Conservation (phyloP, 2,329 filamentous ascomycete genomes). For the Paraphaeosphaeria minitans region DNA sequence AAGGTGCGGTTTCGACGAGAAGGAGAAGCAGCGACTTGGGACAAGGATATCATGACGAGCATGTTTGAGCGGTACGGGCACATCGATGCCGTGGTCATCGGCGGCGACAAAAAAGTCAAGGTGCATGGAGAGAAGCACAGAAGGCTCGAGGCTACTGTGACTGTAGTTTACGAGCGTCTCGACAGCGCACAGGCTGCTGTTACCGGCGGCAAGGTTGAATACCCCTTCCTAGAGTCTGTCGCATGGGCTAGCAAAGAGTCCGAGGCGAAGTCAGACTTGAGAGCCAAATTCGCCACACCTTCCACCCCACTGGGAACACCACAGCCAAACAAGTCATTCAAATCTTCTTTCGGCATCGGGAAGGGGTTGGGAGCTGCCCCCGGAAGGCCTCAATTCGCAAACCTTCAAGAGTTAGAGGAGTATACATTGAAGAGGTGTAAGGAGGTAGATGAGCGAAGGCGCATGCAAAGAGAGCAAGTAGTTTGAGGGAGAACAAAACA, state of each 20-base stretch:
- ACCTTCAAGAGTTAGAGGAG: conserved; percentile 51
- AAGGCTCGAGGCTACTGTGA: conserved; percentile 57
- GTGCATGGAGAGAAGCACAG: conserved; percentile 57
- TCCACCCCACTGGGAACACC: conserved; percentile 37
- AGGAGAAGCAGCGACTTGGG: conserved; percentile 50
- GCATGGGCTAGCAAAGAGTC: conserved; percentile 61
- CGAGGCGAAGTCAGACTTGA: conserved; percentile 46
- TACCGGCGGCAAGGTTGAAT: conserved; percentile 55
- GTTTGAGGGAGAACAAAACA: conserved; percentile 2
- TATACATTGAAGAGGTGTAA: conserved; percentile 53
- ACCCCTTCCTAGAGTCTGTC: conserved; percentile 58
- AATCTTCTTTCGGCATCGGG: conserved; percentile 31
- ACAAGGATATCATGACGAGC: conserved; percentile 52
- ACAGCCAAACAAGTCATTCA: conserved; percentile 28
- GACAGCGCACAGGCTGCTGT: conserved; percentile 64
- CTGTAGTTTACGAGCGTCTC: conserved; percentile 63
- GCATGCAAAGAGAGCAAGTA: conserved; percentile 49
- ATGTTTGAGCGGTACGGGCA: conserved; percentile 62
- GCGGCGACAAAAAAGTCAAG: conserved; percentile 61
- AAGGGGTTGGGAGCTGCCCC: conserved; percentile 28
- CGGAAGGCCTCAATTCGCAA: conserved; percentile 47
- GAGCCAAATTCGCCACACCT: conserved; percentile 27
- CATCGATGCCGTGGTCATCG: conserved; percentile 59
- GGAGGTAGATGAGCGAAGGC: conserved; percentile 50
- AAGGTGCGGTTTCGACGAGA: conserved; percentile 62